A percentile compares a stretch with the other conserved stretches of the same genome.
These are phyloP conservation scores for Sanghuangporus sanghuang DNA, from an alignment of 1,284 basidiomycete genomes.

Conservation along the genomic window DNA sequence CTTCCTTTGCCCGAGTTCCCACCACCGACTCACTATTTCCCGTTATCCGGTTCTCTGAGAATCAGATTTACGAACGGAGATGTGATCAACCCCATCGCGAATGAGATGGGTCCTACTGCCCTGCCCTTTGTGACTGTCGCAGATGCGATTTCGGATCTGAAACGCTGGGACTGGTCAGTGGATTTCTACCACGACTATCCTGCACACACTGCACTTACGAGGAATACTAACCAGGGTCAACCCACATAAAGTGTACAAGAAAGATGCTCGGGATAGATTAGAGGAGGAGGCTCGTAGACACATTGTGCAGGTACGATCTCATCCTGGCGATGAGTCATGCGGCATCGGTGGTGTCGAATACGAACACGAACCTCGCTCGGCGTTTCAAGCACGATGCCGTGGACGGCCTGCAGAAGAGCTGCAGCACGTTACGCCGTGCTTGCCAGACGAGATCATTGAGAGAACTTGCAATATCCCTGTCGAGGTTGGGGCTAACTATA, in stretches of 20 bases:
- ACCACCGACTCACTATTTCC: constrained; percentile 63
- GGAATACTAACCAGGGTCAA: constrained; percentile 35
- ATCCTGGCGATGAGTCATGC: constrained; percentile 29
- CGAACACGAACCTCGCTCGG: constrained; percentile 47
- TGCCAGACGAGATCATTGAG: constrained; percentile 34
- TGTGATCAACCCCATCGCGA: constrained; percentile 40
- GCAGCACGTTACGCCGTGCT: constrained; percentile 43
- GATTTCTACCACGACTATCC: too few species aligned
- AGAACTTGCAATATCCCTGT: constrained; percentile 50
- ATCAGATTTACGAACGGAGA: constrained; percentile 42
- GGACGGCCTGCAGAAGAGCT: constrained; percentile 37
- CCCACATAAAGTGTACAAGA: constrained; percentile 5
- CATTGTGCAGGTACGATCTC: constrained; percentile 1
- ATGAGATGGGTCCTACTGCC: constrained; percentile 41
- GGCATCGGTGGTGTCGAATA: constrained; percentile 30
- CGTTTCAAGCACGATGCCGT: constrained; percentile 45
- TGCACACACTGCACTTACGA: background rate
- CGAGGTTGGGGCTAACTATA: constrained; percentile 49
- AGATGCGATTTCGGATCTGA: constrained; percentile 67
- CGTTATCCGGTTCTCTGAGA: constrained; percentile 35
- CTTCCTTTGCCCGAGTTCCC: constrained; percentile 57
- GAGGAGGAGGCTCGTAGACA: background rate
- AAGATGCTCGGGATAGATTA: background rate
- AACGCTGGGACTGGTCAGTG: constrained; percentile 61
- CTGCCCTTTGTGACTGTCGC: constrained; percentile 51